Conservation (phyloP, 2,329 filamentous ascomycete species). For the Coleophoma crateriformis region DNA sequence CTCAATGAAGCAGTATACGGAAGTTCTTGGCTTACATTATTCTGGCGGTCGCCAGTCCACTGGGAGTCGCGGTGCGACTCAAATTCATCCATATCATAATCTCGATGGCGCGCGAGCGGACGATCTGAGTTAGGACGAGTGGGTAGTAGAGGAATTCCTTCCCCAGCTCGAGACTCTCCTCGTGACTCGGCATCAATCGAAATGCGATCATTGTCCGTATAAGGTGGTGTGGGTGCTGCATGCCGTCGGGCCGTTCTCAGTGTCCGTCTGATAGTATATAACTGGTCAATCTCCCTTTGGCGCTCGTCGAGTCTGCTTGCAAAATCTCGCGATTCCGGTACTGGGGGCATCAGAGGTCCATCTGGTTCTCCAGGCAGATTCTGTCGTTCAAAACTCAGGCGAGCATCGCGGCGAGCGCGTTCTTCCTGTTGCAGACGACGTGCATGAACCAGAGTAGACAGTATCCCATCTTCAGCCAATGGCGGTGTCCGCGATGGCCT, state of each 20-base stretch:
- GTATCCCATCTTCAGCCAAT: neutral
- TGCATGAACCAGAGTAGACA: neutral
- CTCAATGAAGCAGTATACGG: neutral
- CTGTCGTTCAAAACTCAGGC: conserved; percentile 15
- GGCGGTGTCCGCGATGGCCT: neutral
- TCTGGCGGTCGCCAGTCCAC: neutral
- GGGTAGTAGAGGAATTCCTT: neutral
- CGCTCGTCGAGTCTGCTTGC: conserved; percentile 11
- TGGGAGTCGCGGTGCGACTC: neutral
- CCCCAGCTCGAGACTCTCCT: neutral
- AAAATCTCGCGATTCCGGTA: conserved; percentile 22
- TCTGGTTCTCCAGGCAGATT: conserved; percentile 11
- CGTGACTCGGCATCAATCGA: neutral
- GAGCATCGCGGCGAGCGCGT: conserved; percentile 5
- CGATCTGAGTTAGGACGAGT: neutral
- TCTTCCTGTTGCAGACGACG: neutral
- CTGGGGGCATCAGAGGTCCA: conserved; percentile 20
- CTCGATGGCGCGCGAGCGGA: neutral
- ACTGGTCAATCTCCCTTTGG: conserved; percentile 7
- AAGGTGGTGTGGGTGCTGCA: conserved; percentile 16
- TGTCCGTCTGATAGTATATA: too few relatives aligned
- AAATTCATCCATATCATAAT: neutral
- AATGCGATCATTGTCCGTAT: conserved; percentile 3
- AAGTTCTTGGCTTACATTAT: neutral
- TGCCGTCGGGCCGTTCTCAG: neutral